Base-by-base conservation (phyloP, 1,284 basidiomycete genomes). In the Earliella scabrosa region DNA sequence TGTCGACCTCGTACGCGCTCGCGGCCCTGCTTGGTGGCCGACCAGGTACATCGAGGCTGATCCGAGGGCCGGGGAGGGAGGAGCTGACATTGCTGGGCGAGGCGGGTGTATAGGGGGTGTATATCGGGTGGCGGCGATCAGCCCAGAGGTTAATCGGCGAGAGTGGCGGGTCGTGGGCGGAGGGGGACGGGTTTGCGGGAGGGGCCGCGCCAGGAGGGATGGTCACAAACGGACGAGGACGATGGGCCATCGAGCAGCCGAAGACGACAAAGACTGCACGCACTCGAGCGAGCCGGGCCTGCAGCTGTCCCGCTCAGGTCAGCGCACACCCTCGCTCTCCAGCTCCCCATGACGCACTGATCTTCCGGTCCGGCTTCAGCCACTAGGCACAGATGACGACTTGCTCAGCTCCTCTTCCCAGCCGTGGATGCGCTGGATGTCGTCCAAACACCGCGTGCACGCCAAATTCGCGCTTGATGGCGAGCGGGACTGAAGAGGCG, bases 191-290 rank as follows among this genome's bases (percentile, higher is more conserved):
- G 48, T 69, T 68, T 20, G 61, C 38, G 20, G 73, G 71, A 34
- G 70, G 71, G 13, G 67, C 66, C 8, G 75, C 59, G 57, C 69
- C 71, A 23, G 66, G 60, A 10, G 79, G 77, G 31, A 81, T 81
- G 38, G 68, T 56, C 49, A 81, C 43, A 47, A 76, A 69, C 7
- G 78, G 77, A 40, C 75, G 67, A n/a, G 71, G 70, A 45, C 58
- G 61, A 21, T 56, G 55, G 38, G 61, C 55, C 61, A 63, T 63
- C 53, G 51, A 54, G 60, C 39, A 38, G 53, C 61, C 44, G 45
- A 26, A 48, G 54, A 56, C 57, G 47, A 35, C 52, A 45, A 57
- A 45, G 50, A 45, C 32, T 47, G 35, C 44, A 38, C 8, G 35
- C n/a, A 18, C 35, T 38, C 35, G 35, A 14, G 11, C 40, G 24